Percentiles rank a stretch among this genome's conserved stretches.
These are phyloP conservation scores for Cardamine resedifolia DNA, from an alignment of 345 rosid genomes.

Conservation along the genomic window DNA sequence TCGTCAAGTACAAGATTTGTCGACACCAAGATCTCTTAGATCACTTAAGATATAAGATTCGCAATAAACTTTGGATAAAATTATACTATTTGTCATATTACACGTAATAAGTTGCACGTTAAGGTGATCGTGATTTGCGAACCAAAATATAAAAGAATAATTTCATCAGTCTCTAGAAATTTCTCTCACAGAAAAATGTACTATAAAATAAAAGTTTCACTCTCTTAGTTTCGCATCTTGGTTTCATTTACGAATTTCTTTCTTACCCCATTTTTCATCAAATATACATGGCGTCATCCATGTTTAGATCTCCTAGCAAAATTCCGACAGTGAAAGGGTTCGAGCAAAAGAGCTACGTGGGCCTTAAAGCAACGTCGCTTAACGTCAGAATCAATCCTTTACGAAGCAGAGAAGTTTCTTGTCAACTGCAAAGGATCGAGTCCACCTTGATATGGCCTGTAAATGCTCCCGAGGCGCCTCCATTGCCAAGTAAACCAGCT, in stretches of 20 bases:
- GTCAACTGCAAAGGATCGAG: constrained; percentile 15
- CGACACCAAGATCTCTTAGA: too few species aligned
- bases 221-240: not conserved
- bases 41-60: not conserved
- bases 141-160: too few species aligned
- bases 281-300: constrained; percentile 32
- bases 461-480: constrained; percentile 61
- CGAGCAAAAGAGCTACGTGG: constrained; percentile 25
- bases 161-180: not conserved
- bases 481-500: constrained; percentile 53
- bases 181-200: not conserved
- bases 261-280: not conserved
- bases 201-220: constrained; percentile 11
- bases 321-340: constrained; percentile 31
- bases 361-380: constrained; percentile 20
- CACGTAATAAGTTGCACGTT: not conserved
- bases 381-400: constrained; percentile 25
- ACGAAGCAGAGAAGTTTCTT: constrained; percentile 2
- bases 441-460: constrained; percentile 49
- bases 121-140: not conserved
- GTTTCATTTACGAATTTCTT: not conserved
- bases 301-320: constrained; percentile 30
- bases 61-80: not conserved
- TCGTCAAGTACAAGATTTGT: too few species aligned
- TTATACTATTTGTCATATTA: too few species aligned